These are phyloP conservation scores for Xanthoparmelia taractica DNA, from an alignment of 495 filamentous ascomycete species.

Conservation along the genomic window DNA sequence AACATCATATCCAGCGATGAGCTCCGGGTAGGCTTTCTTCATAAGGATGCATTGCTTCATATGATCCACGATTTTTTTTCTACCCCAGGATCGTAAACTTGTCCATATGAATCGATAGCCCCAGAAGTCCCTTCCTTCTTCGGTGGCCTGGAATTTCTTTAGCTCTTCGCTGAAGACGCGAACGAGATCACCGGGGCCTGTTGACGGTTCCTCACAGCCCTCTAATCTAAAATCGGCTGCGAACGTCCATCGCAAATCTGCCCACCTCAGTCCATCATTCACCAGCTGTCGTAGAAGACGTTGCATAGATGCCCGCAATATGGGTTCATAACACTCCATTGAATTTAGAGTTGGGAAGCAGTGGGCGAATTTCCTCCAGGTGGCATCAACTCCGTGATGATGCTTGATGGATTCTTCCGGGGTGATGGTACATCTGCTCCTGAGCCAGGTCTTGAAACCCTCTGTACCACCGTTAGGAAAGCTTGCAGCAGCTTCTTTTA, in stretches of 20 bases:
- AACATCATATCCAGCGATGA: slow-evolving; percentile 81
- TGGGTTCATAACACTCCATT: slow-evolving; percentile 82
- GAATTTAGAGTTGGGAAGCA: slow-evolving; percentile 63
- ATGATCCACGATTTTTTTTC: slow-evolving; percentile 57
- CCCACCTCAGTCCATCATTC: slow-evolving; percentile 73
- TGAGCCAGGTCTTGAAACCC: slow-evolving; percentile 76
- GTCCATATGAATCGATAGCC: slow-evolving; percentile 88
- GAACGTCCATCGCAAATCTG: slow-evolving; percentile 52
- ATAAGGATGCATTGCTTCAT: slow-evolving; percentile 81
- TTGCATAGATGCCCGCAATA: slow-evolving; percentile 68
- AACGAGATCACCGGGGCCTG: slow-evolving; percentile 58
- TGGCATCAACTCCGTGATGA: slow-evolving; percentile 67
- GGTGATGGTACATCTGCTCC: slow-evolving; percentile 58
- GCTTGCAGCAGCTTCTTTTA: slow-evolving; percentile 57
- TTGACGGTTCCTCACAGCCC: slow-evolving; percentile 52
- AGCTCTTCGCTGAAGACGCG: slow-evolving; percentile 68
- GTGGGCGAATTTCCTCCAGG: slow-evolving; percentile 69
- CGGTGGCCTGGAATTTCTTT: slow-evolving; percentile 60
- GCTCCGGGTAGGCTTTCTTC: slow-evolving; percentile 68
- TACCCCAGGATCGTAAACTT: slow-evolving; percentile 52
- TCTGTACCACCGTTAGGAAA: slow-evolving; percentile 63
- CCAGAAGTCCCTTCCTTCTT: slow-evolving; percentile 70
- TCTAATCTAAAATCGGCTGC: slow-evolving; percentile 51
- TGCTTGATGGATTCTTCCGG: slow-evolving; percentile 66
- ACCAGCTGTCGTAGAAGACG: slow-evolving; percentile 58